Evolutionary conservation across 2,329 filamentous ascomycete species (phyloP).

Genomic region (Pestalotiopsis sp.): DNA sequence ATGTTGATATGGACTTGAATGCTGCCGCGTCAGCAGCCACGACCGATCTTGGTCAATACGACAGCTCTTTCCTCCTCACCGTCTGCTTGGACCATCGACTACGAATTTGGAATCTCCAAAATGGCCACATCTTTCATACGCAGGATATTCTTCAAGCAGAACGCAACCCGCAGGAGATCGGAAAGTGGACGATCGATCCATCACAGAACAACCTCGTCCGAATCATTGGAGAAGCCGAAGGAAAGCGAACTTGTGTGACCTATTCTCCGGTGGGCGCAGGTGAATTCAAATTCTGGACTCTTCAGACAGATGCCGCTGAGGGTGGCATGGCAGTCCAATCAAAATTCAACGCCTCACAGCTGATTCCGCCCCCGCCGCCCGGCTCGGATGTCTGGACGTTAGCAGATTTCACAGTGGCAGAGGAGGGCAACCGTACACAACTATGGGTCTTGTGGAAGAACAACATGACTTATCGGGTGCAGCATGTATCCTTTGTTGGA

Average conservation of each 20-base stretch:
- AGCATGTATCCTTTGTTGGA: slow-evolving; percentile 73
- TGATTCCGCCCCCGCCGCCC: slow-evolving; percentile 71
- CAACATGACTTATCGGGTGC: slow-evolving; percentile 76
- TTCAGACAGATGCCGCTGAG: slow-evolving; percentile 65
- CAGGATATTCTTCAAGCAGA: slow-evolving; percentile 76
- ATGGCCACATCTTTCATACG: slow-evolving; percentile 74
- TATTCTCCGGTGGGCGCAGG: slow-evolving; percentile 87
- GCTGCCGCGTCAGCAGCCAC: slow-evolving; percentile 66
- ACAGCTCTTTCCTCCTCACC: slow-evolving; percentile 67
- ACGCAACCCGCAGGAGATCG: slow-evolving; percentile 66
- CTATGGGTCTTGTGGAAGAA: slow-evolving; percentile 86
- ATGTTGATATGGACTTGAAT: slow-evolving; percentile 66
- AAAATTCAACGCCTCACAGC: slow-evolving; percentile 63
- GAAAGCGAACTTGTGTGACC: slow-evolving; percentile 67
- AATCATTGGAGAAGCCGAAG: slow-evolving; percentile 62
- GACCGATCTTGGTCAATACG: slow-evolving; percentile 51
- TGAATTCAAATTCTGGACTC: slow-evolving; percentile 91
- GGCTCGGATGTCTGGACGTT: slow-evolving; percentile 79
- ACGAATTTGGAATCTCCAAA: slow-evolving; percentile 86
- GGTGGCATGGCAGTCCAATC: slow-evolving; percentile 70
- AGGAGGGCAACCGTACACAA: slow-evolving; percentile 55
- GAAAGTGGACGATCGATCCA: slow-evolving; percentile 79
- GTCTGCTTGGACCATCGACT: slow-evolving; percentile 88
- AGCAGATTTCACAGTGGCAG: slow-evolving; percentile 71
- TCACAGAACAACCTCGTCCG: slow-evolving; percentile 77